Evolutionary conservation across 2,329 filamentous ascomycete species (phyloP), one percentile per base, ranked within the genome.

Genomic region (Pseudogymnoascus sp.): DNA sequence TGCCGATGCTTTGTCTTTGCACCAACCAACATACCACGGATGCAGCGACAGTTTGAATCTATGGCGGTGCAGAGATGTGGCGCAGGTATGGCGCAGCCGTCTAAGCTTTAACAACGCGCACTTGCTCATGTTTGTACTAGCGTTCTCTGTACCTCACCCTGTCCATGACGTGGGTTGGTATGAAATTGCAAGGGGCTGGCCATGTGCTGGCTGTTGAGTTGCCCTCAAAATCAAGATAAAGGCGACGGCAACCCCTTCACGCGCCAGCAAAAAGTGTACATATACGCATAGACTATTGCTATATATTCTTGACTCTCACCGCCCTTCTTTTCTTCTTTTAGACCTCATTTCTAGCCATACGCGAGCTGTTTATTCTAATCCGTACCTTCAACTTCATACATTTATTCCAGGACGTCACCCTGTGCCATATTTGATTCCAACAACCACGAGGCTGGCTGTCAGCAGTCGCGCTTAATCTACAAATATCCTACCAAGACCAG

Each of bases 161-260:
- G 59, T 61, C 37, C n/a, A 29, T 61, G 31, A 40, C 37, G 37
- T 46, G 11, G 7, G n/a, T 29, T 42, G 26, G 60, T 13, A 33
- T 10, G 23, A 53, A 17, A 62, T 62, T 46, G n/a, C 37, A 53
- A 42, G 31, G 23, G 60, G 46, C 40, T 46, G 59, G 35, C 21
- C 42, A 46, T 61, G 23, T 62, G 31, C n/a, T 62, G 38, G 37
- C 40, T 29, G 40, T 13, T 21, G 60, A 17, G 10, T 53, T 17
- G 40, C 23, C 23, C 19, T 21, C 60, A 62, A 46, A 44, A 62
- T 62, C 60, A 35, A 46, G 37, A 62, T 61, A 62, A 62, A 53
- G 35, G 60, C 60, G 40, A 53, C 60, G 40, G 15, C 60, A 31
- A 19, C 40, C 21, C 23, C 26, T 15, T 40, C 37, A 13, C 21